phyloP scores from a whole-genome alignment of 106 monocot genomes.

The Allium fistulosum region DNA sequence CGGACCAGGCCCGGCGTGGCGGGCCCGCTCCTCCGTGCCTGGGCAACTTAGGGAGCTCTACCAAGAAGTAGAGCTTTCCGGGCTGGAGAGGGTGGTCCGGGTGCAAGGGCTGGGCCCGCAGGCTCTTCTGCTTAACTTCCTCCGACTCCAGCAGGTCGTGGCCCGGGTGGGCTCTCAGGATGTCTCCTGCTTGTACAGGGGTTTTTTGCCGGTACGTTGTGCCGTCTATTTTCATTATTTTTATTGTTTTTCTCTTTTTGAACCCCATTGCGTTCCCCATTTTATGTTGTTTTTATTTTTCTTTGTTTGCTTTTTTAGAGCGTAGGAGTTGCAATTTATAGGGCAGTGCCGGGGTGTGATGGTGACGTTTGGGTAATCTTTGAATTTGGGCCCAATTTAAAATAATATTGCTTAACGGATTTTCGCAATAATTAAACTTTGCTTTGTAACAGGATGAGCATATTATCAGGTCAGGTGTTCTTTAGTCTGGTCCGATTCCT shows the following conservation, averaged over 20 bases:
- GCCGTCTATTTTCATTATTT: constrained; percentile 39
- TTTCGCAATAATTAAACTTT: too few species aligned
- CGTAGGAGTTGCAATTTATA: too few species aligned
- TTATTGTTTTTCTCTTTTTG: constrained; percentile 18
- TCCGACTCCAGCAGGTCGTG: constrained; percentile 18
- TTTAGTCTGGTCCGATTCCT: too few species aligned
- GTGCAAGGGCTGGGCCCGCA: constrained; percentile 13
- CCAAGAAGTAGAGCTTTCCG: constrained; percentile 25
- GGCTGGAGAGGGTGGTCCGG: constrained; percentile 10
- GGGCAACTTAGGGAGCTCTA: constrained; percentile 25
- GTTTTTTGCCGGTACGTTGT: constrained; percentile 14
- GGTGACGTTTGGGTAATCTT: too few species aligned
- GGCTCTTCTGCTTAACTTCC: constrained; percentile 18
- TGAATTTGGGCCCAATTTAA: too few species aligned
- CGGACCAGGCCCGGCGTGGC: constrained; percentile 42
- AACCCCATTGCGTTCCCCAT: constrained; percentile 22
- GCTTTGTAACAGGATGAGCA: too few species aligned
- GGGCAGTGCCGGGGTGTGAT: too few species aligned
- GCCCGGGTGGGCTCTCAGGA: constrained; percentile 16
- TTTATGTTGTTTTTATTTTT: not conserved
- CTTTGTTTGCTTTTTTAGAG: too few species aligned
- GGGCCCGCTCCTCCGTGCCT: constrained; percentile 3
- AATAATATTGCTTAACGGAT: too few species aligned
- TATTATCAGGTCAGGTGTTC: too few species aligned
- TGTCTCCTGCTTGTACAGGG: constrained; percentile 5